Base-by-base conservation (phyloP, 1,284 basidiomycete genomes). In the Somion occarium region DNA sequence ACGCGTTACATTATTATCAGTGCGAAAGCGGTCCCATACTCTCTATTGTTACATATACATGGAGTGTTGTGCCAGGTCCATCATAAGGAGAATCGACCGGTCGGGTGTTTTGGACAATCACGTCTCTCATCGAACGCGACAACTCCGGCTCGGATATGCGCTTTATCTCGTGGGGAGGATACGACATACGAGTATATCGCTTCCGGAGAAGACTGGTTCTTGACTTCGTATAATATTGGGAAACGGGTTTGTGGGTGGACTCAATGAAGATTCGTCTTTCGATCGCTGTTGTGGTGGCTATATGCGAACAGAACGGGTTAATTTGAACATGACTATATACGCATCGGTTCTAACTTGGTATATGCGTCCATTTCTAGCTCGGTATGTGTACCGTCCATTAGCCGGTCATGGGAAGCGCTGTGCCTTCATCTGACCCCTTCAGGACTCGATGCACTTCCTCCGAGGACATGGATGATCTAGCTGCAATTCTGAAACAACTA, bases 41-140 rank as follows among this genome's bases (percentile, higher is more conserved):
- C 26, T 5, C 25, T 5, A 25, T 27, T 53, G 26, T 18, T 50
- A 27, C 23, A 46, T 20, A 5, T 22, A 22, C 9, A 41, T 41
- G 46, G 44, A n/a, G 23, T 20, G 18, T 41, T 15, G 27, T 55
- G 26, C 5, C 22, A 53, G 38, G 44, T 30, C 24, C 53, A 55
- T 49, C 48, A 55, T 26, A 34, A 53, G 42, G 51, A 50, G 39
- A 53, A 55, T 26, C 47, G 49, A 18, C 38, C 34, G 24, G 46
- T 44, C 19, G 51, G 54, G 3, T 53, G 54, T 39, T 26, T 55
- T 30, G 51, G 54, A 18, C 50, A 52, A 52, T 55, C 41, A 55
- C 46, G 48, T 50, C 54, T 15, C 48, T 55, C 39, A 37, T 55
- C 13, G 25, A 37, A 25, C 53, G 54, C 25, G 48, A 50, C 27